phyloP scores from a whole-genome alignment of 2,329 filamentous ascomycete species.

The Simplicillium aogashimaense region DNA sequence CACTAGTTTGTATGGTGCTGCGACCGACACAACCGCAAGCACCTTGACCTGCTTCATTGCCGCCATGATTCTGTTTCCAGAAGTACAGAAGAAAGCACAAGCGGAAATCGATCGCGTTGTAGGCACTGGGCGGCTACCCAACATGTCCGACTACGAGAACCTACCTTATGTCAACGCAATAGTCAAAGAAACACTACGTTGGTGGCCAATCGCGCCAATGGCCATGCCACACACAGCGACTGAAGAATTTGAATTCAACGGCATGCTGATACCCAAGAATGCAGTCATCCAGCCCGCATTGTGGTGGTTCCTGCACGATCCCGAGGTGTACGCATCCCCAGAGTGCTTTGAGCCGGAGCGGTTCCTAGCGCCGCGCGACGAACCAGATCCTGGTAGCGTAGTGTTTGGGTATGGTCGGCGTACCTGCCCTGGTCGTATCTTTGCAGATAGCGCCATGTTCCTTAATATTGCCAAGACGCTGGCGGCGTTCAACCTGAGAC shows the following conservation, averaged over 20 bases:
- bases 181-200: constrained; percentile 19
- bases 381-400: constrained; percentile 15
- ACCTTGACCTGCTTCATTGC: constrained; percentile 8
- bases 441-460: constrained; percentile 21
- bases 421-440: constrained; percentile 20
- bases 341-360: constrained; percentile 21
- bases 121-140: constrained; percentile 17
- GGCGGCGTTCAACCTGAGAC: constrained; percentile 27
- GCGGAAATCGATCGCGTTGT: constrained; percentile 15
- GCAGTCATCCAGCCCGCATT: constrained; percentile 13
- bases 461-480: constrained; percentile 28
- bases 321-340: constrained; percentile 47
- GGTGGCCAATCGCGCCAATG: constrained; percentile 21
- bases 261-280: constrained; percentile 16
- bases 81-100: constrained; percentile 13
- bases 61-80: constrained; percentile 14
- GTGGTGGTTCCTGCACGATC: constrained; percentile 47
- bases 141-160: constrained; percentile 11
- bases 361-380: constrained; percentile 15
- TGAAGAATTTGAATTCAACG: constrained; percentile 13
- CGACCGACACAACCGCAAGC: constrained; percentile 1
- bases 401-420: constrained; percentile 26
- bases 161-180: constrained; percentile 18
- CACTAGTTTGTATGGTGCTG: constrained; percentile 10
- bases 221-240: constrained; percentile 26